phyloP scores from a whole-genome alignment of 2,329 filamentous ascomycete species.

The Exutisphaerella laricina region DNA sequence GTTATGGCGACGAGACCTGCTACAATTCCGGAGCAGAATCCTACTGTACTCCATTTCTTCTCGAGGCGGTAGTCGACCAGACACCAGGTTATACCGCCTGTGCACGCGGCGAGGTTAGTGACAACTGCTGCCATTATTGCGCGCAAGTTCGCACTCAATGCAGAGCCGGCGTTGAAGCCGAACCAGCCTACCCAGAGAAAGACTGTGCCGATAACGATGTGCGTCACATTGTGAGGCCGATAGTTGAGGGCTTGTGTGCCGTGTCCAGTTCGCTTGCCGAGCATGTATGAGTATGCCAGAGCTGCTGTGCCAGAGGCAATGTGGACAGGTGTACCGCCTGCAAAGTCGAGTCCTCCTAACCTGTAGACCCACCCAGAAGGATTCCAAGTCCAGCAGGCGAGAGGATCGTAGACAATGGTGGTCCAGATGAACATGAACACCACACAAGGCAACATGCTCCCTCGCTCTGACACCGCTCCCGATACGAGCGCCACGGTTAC shows the following conservation, averaged over 20 bases:
- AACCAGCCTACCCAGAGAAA: slow-evolving; percentile 97
- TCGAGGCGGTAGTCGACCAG: slow-evolving; percentile 83
- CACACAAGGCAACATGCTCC: slow-evolving; percentile 80
- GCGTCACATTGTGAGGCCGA: slow-evolving; percentile 85
- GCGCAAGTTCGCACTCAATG: slow-evolving; percentile 70
- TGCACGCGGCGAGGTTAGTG: slow-evolving; percentile 77
- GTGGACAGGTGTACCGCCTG: slow-evolving; percentile 84
- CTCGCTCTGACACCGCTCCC: slow-evolving; percentile 79
- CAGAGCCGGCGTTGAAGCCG: slow-evolving; percentile 92
- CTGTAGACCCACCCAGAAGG: slow-evolving; percentile 70
- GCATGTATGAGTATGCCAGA: slow-evolving; percentile 84
- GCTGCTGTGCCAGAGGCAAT: slow-evolving; percentile 81
- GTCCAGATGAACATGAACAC: slow-evolving; percentile 93
- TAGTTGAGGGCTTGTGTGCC: slow-evolving; percentile 86
- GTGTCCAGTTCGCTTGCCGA: slow-evolving; percentile 78
- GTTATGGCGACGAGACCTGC: slow-evolving; percentile 84
- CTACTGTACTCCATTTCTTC: slow-evolving; percentile 86
- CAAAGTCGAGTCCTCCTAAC: slow-evolving; percentile 80
- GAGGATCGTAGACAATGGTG: slow-evolving; percentile 84
- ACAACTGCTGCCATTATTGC: slow-evolving; percentile 82
- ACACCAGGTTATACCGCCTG: slow-evolving; percentile 85
- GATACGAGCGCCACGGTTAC: slow-evolving; percentile 83
- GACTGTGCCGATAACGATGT: slow-evolving; percentile 86
- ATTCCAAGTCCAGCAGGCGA: slow-evolving; percentile 96
- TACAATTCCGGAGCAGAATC: slow-evolving; percentile 87